Conservation (phyloP, 2,329 filamentous ascomycete species). For the Phyllosticta paracitricarpa region DNA sequence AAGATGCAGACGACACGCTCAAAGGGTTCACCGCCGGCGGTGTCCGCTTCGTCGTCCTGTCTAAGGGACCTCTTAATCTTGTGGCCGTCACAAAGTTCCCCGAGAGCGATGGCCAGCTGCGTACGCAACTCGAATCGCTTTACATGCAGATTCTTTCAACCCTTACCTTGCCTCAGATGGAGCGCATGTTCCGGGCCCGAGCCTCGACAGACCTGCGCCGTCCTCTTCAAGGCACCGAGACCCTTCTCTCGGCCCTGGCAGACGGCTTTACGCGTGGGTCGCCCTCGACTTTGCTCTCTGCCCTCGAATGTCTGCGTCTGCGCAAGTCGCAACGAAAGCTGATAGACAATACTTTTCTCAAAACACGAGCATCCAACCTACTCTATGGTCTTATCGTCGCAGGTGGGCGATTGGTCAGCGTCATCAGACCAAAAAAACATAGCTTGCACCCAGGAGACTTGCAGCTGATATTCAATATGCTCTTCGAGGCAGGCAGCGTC, state of each 20-base stretch:
- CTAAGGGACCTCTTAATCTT: conserved; percentile 80
- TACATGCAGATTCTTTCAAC: conserved; percentile 99
- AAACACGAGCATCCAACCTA: conserved; percentile 63
- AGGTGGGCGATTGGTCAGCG: conserved; percentile 84
- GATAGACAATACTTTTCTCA: conserved; percentile 82
- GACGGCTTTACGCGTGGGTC: conserved; percentile 94
- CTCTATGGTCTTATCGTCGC: conserved; percentile 92
- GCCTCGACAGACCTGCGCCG: conserved; percentile 90
- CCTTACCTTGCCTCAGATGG: conserved; percentile 76
- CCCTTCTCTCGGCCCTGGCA: conserved; percentile 78
- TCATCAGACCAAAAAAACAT: conserved; percentile 87
- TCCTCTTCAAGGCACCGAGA: conserved; percentile 84
- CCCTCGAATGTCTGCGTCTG: conserved; percentile 85
- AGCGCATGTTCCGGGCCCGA: conserved; percentile 76
- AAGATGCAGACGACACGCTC: conserved; percentile 66
- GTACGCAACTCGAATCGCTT: conserved; percentile 78
- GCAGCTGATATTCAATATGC: conserved; percentile 97
- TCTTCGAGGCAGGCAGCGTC: conserved; percentile 88
- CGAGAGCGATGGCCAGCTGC: conserved; percentile 85
- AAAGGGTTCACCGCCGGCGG: conserved; percentile 79
- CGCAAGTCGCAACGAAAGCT: conserved; percentile 75
- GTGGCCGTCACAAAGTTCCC: conserved; percentile 84
- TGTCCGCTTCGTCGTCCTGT: conserved; percentile 75
- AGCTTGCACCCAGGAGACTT: conserved; percentile 92
- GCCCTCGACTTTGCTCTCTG: conserved; percentile 75